Conservation (phyloP, 2,329 filamentous ascomycete species). For the Stachybotrys elegans region DNA sequence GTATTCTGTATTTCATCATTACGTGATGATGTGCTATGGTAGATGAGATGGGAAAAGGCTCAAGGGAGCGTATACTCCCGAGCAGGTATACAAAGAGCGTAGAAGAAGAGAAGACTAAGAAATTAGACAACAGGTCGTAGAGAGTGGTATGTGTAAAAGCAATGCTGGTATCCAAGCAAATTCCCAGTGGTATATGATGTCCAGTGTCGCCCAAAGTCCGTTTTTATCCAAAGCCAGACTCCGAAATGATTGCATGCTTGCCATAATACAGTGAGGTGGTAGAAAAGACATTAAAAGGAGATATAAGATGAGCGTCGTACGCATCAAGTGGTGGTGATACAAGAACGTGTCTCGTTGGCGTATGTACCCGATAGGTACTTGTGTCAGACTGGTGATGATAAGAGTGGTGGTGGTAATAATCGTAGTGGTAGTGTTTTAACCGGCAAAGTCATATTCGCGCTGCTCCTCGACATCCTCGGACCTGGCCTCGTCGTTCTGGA, state of each 20-base stretch:
- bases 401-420: not conserved
- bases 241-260: not conserved
- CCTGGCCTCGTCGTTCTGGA: conserved; percentile 25
- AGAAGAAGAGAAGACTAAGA: not conserved
- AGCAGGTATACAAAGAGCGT: not conserved
- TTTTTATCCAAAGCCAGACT: not conserved
- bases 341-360: not conserved
- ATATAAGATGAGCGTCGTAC: not conserved
- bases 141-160: not conserved
- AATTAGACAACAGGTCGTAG: not conserved
- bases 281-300: not conserved
- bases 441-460: not conserved
- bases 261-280: not conserved
- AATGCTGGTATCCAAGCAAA: not conserved
- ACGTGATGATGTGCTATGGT: no score
- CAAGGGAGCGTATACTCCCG: not conserved
- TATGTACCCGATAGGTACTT: no score
- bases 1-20: no score
- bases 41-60: not conserved
- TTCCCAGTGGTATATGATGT: not conserved
- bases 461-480: not conserved
- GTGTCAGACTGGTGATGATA: not conserved
- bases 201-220: no score
- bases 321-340: not conserved
- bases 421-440: not conserved